Conservation (phyloP, 768 basidiomycete genomes). For the Boletus patriciae region DNA sequence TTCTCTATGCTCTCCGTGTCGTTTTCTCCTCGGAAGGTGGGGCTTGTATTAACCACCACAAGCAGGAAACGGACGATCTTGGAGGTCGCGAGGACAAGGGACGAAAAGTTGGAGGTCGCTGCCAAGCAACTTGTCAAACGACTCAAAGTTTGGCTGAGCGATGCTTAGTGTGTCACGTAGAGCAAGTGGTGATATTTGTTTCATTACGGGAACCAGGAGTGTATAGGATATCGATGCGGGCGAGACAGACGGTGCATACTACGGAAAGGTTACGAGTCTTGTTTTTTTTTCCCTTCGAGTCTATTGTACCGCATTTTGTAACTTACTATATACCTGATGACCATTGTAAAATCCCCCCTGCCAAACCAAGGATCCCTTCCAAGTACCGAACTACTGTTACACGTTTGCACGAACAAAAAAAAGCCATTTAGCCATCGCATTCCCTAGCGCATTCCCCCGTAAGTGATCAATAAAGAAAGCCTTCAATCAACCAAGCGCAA, state of each 20-base stretch:
- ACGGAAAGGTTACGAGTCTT: neutral
- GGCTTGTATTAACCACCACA: slow-evolving; percentile 33
- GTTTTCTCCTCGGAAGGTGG: slow-evolving; percentile 42
- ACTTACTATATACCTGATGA: neutral
- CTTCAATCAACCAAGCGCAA: slow-evolving; percentile 15
- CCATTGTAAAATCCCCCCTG: too few species aligned
- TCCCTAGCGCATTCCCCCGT: too few species aligned
- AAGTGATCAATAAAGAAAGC: too few species aligned
- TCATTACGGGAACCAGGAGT: neutral
- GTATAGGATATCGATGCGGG: neutral
- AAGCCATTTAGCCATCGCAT: too few species aligned
- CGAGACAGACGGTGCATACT: neutral
- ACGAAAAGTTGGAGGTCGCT: slow-evolving; percentile 56
- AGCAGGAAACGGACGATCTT: slow-evolving; percentile 53
- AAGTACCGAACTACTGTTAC: too few species aligned
- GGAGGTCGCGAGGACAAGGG: slow-evolving; percentile 48
- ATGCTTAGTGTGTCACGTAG: slow-evolving; percentile 4
- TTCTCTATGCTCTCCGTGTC: slow-evolving; percentile 41
- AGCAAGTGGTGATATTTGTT: neutral
- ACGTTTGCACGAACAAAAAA: too few species aligned
- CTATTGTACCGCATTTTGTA: neutral
- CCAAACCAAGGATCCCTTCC: too few species aligned
- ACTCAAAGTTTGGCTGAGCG: slow-evolving; percentile 44
- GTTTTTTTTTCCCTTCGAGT: too few species aligned
- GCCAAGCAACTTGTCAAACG: slow-evolving; percentile 54